Base-by-base conservation (phyloP, 306 rosid genomes). In the Herpetospermum pedunculosum region DNA sequence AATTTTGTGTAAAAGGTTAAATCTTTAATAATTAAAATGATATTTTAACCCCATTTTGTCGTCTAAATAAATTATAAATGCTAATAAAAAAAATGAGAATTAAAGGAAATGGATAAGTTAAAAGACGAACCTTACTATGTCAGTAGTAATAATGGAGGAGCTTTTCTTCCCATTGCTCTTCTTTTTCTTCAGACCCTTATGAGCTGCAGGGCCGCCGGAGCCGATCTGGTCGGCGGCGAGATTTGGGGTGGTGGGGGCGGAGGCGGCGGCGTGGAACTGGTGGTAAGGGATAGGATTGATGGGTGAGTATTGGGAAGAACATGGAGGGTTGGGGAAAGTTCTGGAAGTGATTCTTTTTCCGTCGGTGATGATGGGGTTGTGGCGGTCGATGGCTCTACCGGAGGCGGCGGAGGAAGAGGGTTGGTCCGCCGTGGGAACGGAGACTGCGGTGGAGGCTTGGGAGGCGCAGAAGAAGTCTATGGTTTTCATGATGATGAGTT, bases 361-460 rank as follows among this genome's bases (percentile, higher is more conserved):
- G 67, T 89, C 92, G 14, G 65, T 57, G 84, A 94, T 94, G 15
- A 94, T 84, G 29, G 98, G 98, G 68, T 94, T 94, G 83, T 91
- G 96, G 87, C 98, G 97, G 80, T 94, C 98, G 26, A 94, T 85
- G 76, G 84, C 86, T 72, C 82, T 23, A 73, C 96, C 92, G 52
- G 96, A 92, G 1, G 86, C 80, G 80, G 72, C 80, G 34, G 6
- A 89, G 77, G 0, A 90, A 87, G 25, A 79, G 2, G 88, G 46
- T 34, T 81, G 83, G 78, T 86, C 85, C 21, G 87, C 96, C 90
- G 84, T 82, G 87, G 88, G 86, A 12, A 70, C 64, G 48, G 93
- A 90, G 78, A 91, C 89, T 53, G 96, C 95, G 44, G 97, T 94
- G 59, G 98, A 89, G 74, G 96, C 98, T 89, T 89, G 92, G 28